These are phyloP conservation scores for Schizophyllum commune DNA, from an alignment of 1,284 basidiomycete species.

Conservation along the genomic window DNA sequence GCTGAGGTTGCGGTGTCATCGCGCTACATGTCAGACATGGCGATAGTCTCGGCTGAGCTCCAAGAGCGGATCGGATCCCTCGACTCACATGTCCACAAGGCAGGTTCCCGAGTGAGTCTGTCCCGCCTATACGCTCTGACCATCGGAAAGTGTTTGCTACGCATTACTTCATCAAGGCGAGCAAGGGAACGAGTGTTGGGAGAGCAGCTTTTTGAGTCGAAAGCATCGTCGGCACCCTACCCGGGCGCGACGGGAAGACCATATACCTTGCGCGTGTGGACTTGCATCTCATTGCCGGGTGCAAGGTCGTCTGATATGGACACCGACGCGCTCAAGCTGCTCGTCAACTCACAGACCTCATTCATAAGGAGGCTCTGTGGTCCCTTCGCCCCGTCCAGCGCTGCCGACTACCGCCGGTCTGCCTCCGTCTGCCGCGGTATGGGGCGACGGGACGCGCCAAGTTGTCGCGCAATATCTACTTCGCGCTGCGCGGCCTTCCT, in stretches of 20 bases:
- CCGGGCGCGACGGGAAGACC: conserved; percentile 6
- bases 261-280: conserved; percentile 23
- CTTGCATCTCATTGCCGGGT: conserved; percentile 21
- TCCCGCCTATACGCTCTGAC: conserved; percentile 4
- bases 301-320: conserved; percentile 18
- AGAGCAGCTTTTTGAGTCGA: conserved; percentile 12
- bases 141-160: conserved; percentile 11
- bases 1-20: no score
- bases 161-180: conserved; percentile 16
- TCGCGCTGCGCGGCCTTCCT: no score
- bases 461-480: no score
- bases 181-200: conserved; percentile 12
- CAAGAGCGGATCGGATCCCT: no score
- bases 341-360: conserved; percentile 14
- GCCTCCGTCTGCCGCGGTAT: no score
- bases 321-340: background rate
- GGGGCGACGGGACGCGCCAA: no score
- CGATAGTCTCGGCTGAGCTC: no score
- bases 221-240: conserved; percentile 13
- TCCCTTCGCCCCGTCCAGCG: no score
- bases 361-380: conserved; percentile 17
- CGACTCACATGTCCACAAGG: no score
- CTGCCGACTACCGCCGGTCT: no score
- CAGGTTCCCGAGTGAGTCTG: no score
- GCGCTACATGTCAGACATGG: no score